Conservation (phyloP, 2,329 filamentous ascomycete species). For the Claviceps lovelessii region DNA sequence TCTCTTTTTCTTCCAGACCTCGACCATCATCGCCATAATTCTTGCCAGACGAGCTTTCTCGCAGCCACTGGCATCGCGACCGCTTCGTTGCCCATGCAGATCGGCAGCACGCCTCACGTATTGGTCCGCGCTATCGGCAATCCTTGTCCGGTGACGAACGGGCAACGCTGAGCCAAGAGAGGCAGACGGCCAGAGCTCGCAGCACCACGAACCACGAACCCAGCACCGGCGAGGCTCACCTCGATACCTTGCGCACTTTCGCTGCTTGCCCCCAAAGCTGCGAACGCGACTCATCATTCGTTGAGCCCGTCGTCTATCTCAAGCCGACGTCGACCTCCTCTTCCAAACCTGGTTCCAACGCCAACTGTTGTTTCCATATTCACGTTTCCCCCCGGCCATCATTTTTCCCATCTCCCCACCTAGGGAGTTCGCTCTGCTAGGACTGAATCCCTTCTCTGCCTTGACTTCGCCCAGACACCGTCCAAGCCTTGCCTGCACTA, state of each 20-base stretch:
- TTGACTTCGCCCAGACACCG: constrained; percentile 3
- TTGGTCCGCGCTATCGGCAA: constrained; percentile 11
- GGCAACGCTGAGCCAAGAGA: constrained; percentile 1
- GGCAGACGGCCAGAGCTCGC: not conserved
- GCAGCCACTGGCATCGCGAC: constrained; percentile 7
- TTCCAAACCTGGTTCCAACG: constrained; percentile 3
- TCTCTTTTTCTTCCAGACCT: constrained; percentile 23
- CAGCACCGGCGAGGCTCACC: not conserved
- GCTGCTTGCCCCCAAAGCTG: not conserved
- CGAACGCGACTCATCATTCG: not conserved
- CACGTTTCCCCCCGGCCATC: constrained; percentile 8
- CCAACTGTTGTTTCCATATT: constrained; percentile 11
- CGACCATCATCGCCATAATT: constrained; percentile 17
- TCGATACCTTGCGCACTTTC: not conserved
- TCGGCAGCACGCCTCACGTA: constrained; percentile 11
- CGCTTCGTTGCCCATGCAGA: constrained; percentile 9
- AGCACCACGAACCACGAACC: not conserved
- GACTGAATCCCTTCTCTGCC: constrained; percentile 8
- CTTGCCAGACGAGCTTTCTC: constrained; percentile 2
- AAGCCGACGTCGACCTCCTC: constrained; percentile 1
- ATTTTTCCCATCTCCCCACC: constrained; percentile 5
- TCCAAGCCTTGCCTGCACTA: constrained; percentile 1
- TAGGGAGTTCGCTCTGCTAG: not conserved
- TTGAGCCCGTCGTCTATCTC: not conserved
- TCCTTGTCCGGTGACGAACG: constrained; percentile 9